These are phyloP conservation scores for Paratinospora sagittata DNA, from an alignment of 164 flowering plant species.

Conservation along the genomic window DNA sequence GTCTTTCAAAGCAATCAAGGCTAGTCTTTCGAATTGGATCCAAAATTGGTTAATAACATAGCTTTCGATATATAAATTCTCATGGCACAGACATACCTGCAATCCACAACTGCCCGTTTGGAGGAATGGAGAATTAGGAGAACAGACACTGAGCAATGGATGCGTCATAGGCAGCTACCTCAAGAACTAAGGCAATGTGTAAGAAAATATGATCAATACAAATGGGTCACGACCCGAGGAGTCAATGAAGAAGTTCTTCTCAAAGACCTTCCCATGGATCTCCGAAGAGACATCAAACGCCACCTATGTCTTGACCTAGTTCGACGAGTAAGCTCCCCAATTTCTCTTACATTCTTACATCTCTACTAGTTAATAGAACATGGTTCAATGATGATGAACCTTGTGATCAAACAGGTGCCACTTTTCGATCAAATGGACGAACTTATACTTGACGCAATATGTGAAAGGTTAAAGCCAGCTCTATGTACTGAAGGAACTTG, in stretches of 20 bases:
- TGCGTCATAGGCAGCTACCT: conserved; percentile 93
- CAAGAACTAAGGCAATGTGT: conserved; percentile 60
- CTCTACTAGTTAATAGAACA: background rate
- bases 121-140: conserved; percentile 94
- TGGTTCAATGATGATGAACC: background rate
- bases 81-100: conserved; percentile 65
- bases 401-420: conserved; percentile 49
- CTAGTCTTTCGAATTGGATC: background rate
- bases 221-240: conserved; percentile 88
- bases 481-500: conserved; percentile 63
- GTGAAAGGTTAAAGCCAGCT: conserved; percentile 84
- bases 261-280: conserved; percentile 72
- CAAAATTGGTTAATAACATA: background rate
- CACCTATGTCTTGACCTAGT: conserved; percentile 90
- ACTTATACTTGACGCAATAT: conserved; percentile 76
- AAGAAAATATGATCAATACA: conserved; percentile 73
- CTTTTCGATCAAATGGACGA: conserved; percentile 91
- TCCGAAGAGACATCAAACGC: conserved; percentile 84
- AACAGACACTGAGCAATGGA: conserved; percentile 93
- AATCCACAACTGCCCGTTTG: conserved; percentile 72
- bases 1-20: conserved; percentile 8
- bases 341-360: background rate
- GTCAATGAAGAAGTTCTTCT: conserved; percentile 85
- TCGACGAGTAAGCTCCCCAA: conserved; percentile 59
- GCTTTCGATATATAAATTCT: background rate